Percentiles rank a stretch among this genome's conserved stretches.
Conservation (phyloP, 345 rosid genomes). For the Melaleuca quinquenervia region DNA sequence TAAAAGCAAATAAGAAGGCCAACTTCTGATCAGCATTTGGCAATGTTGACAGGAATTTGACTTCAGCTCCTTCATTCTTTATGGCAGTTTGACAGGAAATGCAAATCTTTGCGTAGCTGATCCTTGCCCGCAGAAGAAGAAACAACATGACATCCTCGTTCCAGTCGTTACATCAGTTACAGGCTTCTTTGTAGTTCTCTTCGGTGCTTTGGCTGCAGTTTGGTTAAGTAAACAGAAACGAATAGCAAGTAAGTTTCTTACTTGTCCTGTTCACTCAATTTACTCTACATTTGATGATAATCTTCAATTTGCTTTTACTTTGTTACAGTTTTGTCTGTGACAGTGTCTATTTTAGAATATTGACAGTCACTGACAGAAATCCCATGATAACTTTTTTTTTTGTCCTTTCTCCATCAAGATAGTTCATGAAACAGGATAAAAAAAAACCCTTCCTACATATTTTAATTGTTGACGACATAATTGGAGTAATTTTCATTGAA, state of each 20-base stretch:
- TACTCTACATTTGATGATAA: background rate
- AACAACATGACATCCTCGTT: constrained; percentile 13
- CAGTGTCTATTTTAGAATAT: background rate
- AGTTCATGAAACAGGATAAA: background rate
- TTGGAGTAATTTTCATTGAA: background rate
- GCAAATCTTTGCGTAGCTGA: constrained; percentile 2
- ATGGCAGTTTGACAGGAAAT: constrained; percentile 23
- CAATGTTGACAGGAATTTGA: background rate
- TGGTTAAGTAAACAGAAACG: constrained; percentile 9
- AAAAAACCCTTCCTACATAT: background rate
- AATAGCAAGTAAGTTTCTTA: background rate
- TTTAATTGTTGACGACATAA: too few species aligned
- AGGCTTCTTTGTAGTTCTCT: background rate
- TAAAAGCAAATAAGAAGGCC: background rate
- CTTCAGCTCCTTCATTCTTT: background rate
- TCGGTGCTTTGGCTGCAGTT: constrained; percentile 8
- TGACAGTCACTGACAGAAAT: too few species aligned
- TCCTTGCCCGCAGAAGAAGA: constrained; percentile 4
- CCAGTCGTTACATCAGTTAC: constrained; percentile 21
- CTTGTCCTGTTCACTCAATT: background rate
- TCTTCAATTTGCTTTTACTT: background rate
- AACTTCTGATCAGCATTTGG: background rate
- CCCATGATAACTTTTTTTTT: background rate
- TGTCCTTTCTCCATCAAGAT: background rate
- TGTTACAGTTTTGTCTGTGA: too few species aligned